Evolutionary conservation across 345 rosid genomes (phyloP), one percentile per base, ranked within the genome.

Genomic region (Dovyalis caffra): DNA sequence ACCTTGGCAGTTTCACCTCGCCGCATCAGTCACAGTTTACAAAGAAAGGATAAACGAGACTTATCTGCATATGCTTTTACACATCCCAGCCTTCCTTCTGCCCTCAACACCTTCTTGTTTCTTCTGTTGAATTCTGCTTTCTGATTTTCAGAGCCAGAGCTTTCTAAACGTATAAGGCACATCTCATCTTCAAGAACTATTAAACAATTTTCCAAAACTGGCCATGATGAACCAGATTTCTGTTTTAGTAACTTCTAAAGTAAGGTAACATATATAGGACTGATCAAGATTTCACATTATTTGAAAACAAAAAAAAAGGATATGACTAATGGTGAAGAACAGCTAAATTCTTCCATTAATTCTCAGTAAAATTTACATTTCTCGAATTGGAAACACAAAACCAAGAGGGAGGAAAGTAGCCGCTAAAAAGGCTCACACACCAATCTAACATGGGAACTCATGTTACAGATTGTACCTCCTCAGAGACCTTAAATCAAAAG

Each of bases 321-420:
- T 25, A 28, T 33, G 25, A 71, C 20, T 25, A 45, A 67, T 25
- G 45, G 38, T 3, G 16, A 33, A 73, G 6, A 47, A 68, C 31
- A 29, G 45, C 40, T 33, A 28, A 29, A 33, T 62, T 49, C 21
- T 76, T 75, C 70, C 82, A 75, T 82, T 79, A 64, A 76, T 74
- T 68, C 85, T 81, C 83, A 75, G 40, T 53, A 66, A 75, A 77
- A 85, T 83, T 63, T 84, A 80, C 88, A 85, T 83, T 80, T 84
- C 74, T 83, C 78, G 80, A 67, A 70, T 62, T 37, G 38, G 32
- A 66, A 66, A 70, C 70, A 49, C n/a, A 28, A 38, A 26, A 51
- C 11, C 56, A 38, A 35, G 56, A 64, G 9, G 40, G 23, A 69
- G 51, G 63, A 75, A 32, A 4, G 33, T 47, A 64, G 4, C 28